Base-by-base conservation (phyloP, 352 stramenopile genomes). In the Pythium diclinum region DNA sequence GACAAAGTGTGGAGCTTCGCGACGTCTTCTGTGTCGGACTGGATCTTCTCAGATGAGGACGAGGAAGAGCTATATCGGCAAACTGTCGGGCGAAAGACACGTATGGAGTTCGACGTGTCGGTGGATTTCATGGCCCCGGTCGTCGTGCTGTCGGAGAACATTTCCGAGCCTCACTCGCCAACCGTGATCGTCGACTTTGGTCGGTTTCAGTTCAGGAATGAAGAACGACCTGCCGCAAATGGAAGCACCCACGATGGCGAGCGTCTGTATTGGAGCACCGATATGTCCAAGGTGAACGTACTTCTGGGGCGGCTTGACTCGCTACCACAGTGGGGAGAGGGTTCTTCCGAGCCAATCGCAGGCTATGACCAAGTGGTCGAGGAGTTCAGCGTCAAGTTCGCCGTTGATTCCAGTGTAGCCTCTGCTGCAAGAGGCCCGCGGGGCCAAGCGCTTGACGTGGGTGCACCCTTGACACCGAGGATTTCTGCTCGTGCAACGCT, bases 1-100 rank as follows among this genome's bases (percentile, higher is more conserved):
- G 83, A 94, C 30, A 81, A 78, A 38, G 83, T 89, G 9, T 94
- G 86, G 86, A 83, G 73, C 47, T 92, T 91, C 51, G 84, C 84
- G 33, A 94, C 86, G 28, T 91, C 80, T 44, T 93, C 86, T 25
- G 82, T 94, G 9, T 78, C 83, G 6, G 79, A 91, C 19, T 94
- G 83, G 78, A 87, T 94, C 44, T 92, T 92, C 65, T 75, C 84
- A 1, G 78, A 88, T 38, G 74, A 89, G 49, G 40, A 83, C 19
- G 71, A 88, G 51, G 72, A 73, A 14, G 75, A 88, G 23, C 40
- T 78, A 30, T 66, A 63, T 7, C 53, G 56, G 8, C 56, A 55
- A 11, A 70, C 61, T 2, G 46, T 83, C 13, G 57, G 83, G 5
- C 69, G 81, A 38, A 64, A 55, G 9, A 56, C 23, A 3, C 54